Conservation (phyloP, 352 stramenopile genomes). For the Globisporangium parvum region DNA sequence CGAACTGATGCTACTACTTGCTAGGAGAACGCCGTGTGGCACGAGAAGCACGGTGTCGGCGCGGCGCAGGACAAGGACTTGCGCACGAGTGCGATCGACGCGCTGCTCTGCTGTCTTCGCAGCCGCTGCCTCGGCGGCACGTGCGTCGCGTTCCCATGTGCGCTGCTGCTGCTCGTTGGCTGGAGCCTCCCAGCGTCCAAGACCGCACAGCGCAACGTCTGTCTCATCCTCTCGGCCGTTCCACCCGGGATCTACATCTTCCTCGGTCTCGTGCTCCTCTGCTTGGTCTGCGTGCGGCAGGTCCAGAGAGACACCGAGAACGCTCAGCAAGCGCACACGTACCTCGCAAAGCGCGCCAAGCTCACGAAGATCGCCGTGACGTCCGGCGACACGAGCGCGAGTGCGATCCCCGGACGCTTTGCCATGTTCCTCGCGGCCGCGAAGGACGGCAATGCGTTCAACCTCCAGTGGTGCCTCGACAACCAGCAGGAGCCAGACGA, state of each 20-base stretch:
- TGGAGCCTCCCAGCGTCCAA: slow-evolving; percentile 26
- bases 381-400: slow-evolving; percentile 18
- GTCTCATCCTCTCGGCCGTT: slow-evolving; percentile 42
- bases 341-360: slow-evolving; percentile 29
- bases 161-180: slow-evolving; percentile 49
- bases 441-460: slow-evolving; percentile 32
- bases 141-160: slow-evolving; percentile 50
- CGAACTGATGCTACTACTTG: too few species aligned
- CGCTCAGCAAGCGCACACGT: slow-evolving; percentile 50
- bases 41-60: slow-evolving; percentile 33
- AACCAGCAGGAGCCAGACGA: slow-evolving; percentile 58
- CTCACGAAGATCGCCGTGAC: slow-evolving; percentile 55
- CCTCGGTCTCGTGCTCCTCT: slow-evolving; percentile 25
- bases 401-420: slow-evolving; percentile 41
- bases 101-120: slow-evolving; percentile 55
- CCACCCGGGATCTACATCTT: slow-evolving; percentile 35
- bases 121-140: slow-evolving; percentile 48
- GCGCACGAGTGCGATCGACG: slow-evolving; percentile 31
- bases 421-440: slow-evolving; percentile 61
- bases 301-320: slow-evolving; percentile 45
- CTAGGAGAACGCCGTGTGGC: slow-evolving; percentile 55
- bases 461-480: slow-evolving; percentile 50
- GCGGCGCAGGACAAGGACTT: slow-evolving; percentile 20
- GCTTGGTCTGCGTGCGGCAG: slow-evolving; percentile 49
- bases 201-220: slow-evolving; percentile 17